phyloP scores from a whole-genome alignment of 768 basidiomycete genomes.

The Candolleomyces eurysporus region DNA sequence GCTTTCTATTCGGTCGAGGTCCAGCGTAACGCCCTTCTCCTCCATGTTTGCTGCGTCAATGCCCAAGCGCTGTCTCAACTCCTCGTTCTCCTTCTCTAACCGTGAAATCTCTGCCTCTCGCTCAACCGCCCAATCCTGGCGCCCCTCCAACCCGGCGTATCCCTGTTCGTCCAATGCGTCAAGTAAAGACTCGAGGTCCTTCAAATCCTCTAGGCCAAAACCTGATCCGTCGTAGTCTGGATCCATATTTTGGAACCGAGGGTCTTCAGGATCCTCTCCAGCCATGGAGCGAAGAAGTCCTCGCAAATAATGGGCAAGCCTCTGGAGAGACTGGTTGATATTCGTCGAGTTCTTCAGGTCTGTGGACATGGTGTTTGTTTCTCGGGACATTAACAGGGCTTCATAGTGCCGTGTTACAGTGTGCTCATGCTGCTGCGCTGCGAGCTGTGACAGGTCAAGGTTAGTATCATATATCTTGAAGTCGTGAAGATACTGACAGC shows the following conservation, averaged over 20 bases:
- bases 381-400: conserved; percentile 65
- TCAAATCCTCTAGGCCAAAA: conserved; percentile 28
- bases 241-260: conserved; percentile 25
- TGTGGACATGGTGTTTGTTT: conserved; percentile 50
- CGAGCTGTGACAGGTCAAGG: conserved; percentile 50
- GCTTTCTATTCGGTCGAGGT: conserved; percentile 46
- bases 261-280: conserved; percentile 57
- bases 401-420: conserved; percentile 91
- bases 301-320: conserved; percentile 69
- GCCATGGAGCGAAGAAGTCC: conserved; percentile 67
- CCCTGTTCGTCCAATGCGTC: conserved; percentile 38
- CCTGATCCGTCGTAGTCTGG: conserved; percentile 35
- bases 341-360: conserved; percentile 61
- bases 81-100: conserved; percentile 79
- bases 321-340: conserved; percentile 63
- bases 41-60: conserved; percentile 62
- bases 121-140: conserved; percentile 83
- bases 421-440: conserved; percentile 89
- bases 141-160: conserved; percentile 34
- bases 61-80: conserved; percentile 69
- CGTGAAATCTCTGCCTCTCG: conserved; percentile 85
- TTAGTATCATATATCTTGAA: conserved; percentile 1
- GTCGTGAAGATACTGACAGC: conserved; percentile 54
- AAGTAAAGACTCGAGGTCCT: conserved; percentile 42
- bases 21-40: conserved; percentile 51